A percentile compares a stretch with the other conserved stretches of the same genome.
Conservation (phyloP, 371 early-diverging fungal species). For the Rhizomucor pusillus region DNA sequence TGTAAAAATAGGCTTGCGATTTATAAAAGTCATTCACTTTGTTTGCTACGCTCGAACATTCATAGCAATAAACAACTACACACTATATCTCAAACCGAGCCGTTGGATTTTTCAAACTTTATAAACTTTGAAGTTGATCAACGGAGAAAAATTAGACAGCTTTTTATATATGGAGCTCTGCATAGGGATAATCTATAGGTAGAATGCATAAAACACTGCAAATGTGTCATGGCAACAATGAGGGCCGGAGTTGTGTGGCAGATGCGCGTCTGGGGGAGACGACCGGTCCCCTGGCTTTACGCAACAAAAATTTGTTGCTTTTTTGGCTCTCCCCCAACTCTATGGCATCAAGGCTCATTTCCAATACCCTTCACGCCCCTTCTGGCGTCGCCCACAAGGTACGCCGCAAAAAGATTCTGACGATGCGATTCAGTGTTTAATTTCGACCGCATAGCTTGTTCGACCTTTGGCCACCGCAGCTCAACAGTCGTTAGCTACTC, state of each 20-base stretch:
- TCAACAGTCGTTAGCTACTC: conserved; percentile 47
- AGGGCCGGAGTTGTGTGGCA: no score
- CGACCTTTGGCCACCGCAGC: conserved; percentile 24
- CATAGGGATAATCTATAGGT: no score
- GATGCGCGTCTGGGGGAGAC: no score
- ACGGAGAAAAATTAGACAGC: no score
- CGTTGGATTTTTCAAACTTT: no score
- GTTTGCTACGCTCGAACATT: not conserved
- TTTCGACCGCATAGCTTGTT: conserved; percentile 10
- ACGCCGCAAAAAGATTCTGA: not conserved
- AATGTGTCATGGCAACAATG: no score
- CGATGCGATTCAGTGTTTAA: not conserved
- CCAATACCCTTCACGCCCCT: conserved; percentile 19
- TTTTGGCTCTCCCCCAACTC: conserved; percentile 13
- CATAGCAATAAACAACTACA: no score
- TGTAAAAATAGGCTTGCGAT: not conserved
- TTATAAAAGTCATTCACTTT: not conserved
- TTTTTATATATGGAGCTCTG: no score
- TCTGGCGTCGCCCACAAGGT: conserved; percentile 24
- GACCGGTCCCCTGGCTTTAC: not conserved
- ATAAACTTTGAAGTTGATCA: no score
- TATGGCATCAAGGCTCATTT: conserved; percentile 27
- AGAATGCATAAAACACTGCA: no score
- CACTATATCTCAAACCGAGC: no score
- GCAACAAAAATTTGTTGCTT: not conserved